phyloP scores from a whole-genome alignment of 2,329 filamentous ascomycete species.

The Diaporthe destruens region DNA sequence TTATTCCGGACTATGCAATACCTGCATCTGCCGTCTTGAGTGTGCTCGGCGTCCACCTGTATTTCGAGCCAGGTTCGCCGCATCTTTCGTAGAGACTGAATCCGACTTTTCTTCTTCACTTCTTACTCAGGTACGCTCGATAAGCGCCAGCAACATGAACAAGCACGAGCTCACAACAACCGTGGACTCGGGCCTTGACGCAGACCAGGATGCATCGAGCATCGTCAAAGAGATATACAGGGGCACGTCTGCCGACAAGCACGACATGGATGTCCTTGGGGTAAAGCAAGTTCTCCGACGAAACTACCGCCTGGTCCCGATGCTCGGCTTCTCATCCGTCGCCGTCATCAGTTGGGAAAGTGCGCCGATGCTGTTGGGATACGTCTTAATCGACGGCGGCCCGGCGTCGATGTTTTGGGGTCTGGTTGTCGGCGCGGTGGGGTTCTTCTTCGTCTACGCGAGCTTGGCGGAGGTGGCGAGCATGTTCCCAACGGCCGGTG shows the following conservation, averaged over 20 bases:
- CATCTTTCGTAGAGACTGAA: background rate
- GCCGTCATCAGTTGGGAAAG: conserved; percentile 27
- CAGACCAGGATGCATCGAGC: conserved; percentile 2
- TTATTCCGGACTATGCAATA: background rate
- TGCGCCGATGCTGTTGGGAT: conserved; percentile 2
- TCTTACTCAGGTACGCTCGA: background rate
- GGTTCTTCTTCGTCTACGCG: conserved; percentile 20
- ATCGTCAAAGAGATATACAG: conserved; percentile 24
- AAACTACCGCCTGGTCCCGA: conserved; percentile 8
- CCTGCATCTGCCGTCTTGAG: background rate
- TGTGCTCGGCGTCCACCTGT: background rate
- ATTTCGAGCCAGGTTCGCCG: background rate
- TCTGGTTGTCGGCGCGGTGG: background rate
- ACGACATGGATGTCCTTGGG: conserved; percentile 21
- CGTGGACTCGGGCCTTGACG: background rate
- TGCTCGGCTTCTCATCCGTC: conserved; percentile 13
- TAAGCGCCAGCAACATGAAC: background rate
- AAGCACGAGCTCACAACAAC: background rate
- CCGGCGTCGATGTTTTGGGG: conserved; percentile 15
- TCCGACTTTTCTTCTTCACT: background rate
- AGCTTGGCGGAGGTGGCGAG: conserved; percentile 22
- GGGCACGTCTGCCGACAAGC: conserved; percentile 8
- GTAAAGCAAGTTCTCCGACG: conserved; percentile 21
- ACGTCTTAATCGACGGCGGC: background rate
- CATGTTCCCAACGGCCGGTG: conserved; percentile 21